phyloP scores from a whole-genome alignment of 1,284 basidiomycete genomes.

The Melampsora americana region DNA sequence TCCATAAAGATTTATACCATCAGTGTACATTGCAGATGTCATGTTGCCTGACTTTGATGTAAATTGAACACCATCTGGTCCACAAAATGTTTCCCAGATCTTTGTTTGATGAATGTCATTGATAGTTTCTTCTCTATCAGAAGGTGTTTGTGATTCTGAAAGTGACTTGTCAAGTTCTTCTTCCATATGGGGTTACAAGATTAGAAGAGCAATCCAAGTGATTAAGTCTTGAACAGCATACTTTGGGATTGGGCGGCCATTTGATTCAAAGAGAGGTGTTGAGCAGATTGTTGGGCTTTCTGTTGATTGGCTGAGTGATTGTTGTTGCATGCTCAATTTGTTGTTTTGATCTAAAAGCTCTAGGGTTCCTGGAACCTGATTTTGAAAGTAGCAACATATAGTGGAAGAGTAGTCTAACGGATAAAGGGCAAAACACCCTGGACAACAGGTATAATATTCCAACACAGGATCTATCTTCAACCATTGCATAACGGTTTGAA shows the following conservation, averaged over 20 bases:
- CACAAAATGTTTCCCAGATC: conserved; percentile 3
- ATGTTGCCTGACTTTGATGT: not conserved
- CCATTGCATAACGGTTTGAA: conserved; percentile 4
- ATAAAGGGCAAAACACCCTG: conserved; percentile 16
- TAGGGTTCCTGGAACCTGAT: no score
- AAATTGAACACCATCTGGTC: conserved; percentile 5
- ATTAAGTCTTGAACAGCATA: conserved; percentile 9
- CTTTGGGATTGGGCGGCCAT: not conserved
- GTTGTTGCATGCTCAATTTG: no score
- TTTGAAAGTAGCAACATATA: no score
- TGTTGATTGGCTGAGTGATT: no score
- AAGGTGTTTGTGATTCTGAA: conserved; percentile 1
- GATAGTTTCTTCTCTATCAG: not conserved
- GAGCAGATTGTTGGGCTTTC: no score
- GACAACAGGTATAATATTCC: not conserved
- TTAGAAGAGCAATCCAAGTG: conserved; percentile 22
- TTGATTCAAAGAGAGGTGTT: no score
- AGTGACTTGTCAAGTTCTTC: not conserved
- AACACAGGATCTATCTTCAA: conserved; percentile 10
- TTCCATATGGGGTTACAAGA: conserved; percentile 9
- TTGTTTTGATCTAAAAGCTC: no score
- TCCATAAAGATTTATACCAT: not conserved
- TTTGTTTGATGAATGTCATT: not conserved
- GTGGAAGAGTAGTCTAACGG: not conserved
- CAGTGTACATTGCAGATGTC: not conserved